Evolutionary conservation across 1,284 basidiomycete genomes (phyloP), one percentile per base, ranked within the genome.

Genomic region (Boletus sp.): DNA sequence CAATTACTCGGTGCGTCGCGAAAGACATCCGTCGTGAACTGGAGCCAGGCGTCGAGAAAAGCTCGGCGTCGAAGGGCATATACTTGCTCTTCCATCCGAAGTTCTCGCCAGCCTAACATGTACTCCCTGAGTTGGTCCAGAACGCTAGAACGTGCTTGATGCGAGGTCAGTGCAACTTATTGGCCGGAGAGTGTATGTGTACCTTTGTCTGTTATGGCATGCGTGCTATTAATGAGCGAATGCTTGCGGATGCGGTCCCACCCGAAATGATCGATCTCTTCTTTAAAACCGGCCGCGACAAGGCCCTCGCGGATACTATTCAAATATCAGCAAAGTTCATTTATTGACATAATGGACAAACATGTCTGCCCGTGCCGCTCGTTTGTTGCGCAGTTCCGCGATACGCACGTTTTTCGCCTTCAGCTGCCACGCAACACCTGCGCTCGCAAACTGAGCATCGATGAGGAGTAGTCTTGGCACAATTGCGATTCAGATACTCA

Each of bases 71-170:
- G 62, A 39, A 17, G 13, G 37, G 43, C 33, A 29, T 64, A 68
- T 5, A 64, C 56, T 32, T 44, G 61, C 32, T 68, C 64, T 50
- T 64, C 66, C 52, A 58, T 58, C 20, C 60, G 52, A 47, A 69
- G 58, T 40, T 65, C 65, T 44, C 57, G 65, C 66, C 67, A 69
- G 16, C 47, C 58, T 7, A 51, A 32, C 65, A 64, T 69, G 42
- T 65, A 55, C 5, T 53, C 58, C 30, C 34, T 44, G n/a, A 69
- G 51, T 37, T 65, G 53, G 20, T 57, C 51, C 16, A 63, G 22
- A 37, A 65, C 19, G 26, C 23, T 37, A 32, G 44, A 33, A 13
- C 39, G 50, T 34, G 36, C 66, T 68, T 50, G 30, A 33, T 39
- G 36, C 29, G 6, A 44, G 19, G 39, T 68, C 22, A 60, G 29